phyloP scores from a whole-genome alignment of 257 asterid genomes.

The Eucommia ulmoides region DNA sequence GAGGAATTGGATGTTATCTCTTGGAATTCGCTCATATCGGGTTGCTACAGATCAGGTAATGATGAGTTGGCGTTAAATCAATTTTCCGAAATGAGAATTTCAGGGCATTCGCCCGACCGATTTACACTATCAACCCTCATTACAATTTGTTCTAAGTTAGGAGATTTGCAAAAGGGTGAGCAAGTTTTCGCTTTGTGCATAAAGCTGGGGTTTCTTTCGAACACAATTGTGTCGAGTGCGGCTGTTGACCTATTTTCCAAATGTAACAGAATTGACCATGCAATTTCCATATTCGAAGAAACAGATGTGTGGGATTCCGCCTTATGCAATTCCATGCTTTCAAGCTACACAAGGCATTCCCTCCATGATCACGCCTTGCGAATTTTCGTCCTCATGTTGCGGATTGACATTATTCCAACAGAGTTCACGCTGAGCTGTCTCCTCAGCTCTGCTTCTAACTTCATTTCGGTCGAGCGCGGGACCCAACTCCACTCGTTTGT shows the following conservation, averaged over 20 bases:
- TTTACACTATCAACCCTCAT: constrained; percentile 40
- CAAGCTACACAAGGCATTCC: constrained; percentile 39
- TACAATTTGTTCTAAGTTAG: constrained; percentile 38
- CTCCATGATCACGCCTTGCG: constrained; percentile 31
- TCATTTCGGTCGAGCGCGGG: constrained; percentile 36
- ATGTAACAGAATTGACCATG: constrained; percentile 51
- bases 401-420: constrained; percentile 38
- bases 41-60: constrained; percentile 34
- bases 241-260: constrained; percentile 56
- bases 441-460: constrained; percentile 31
- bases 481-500: constrained; percentile 49
- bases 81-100: constrained; percentile 32
- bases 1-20: constrained; percentile 46
- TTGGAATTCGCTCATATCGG: constrained; percentile 68
- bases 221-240: constrained; percentile 53
- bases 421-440: constrained; percentile 50
- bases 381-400: constrained; percentile 28
- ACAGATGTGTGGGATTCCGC: constrained; percentile 31
- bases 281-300: constrained; percentile 29
- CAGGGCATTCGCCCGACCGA: constrained; percentile 33
- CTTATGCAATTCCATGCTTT: constrained; percentile 49
- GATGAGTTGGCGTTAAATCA: constrained; percentile 25
- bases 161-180: constrained; percentile 49
- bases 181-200: constrained; percentile 39
- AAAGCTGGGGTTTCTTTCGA: constrained; percentile 42